These are phyloP conservation scores for Helicostylum pulchrum DNA, from an alignment of 192 early-diverging fungal species.

Conservation along the genomic window DNA sequence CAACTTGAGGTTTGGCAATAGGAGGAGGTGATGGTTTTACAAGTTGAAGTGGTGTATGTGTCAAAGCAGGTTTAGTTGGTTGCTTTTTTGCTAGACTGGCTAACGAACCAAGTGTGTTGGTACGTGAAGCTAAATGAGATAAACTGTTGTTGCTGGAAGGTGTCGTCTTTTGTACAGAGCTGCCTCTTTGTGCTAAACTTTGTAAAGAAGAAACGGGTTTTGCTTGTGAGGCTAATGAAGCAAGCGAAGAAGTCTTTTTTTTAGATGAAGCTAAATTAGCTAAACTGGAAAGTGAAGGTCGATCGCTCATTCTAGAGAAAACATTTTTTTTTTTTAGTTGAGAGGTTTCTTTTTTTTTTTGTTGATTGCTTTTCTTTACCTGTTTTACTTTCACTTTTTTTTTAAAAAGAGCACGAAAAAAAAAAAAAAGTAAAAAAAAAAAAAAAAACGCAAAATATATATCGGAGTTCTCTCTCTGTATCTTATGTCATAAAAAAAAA, in stretches of 20 bases:
- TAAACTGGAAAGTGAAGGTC: constrained; percentile 13
- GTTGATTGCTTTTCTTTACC: not conserved
- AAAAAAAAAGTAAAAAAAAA: not conserved
- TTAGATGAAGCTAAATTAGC: not conserved
- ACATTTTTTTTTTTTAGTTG: no score
- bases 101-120: not conserved
- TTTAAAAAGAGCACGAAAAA: not conserved
- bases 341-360: no score
- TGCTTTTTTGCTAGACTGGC: not conserved
- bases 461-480: not conserved
- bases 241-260: not conserved
- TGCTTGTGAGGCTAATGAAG: not conserved
- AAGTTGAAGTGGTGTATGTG: not conserved
- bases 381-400: not conserved
- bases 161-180: not conserved
- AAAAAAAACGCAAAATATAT: constrained; percentile 5
- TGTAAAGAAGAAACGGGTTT: constrained; percentile 12
- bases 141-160: constrained; percentile 5
- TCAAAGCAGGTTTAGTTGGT: not conserved
- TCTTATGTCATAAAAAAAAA: not conserved
- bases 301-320: no score
- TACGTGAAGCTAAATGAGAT: constrained; percentile 17
- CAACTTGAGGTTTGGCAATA: not conserved
- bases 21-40: not conserved
- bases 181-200: constrained; percentile 5